Base-by-base conservation (phyloP, 75 land plant species). In the Cunninghamia lanceolata region DNA sequence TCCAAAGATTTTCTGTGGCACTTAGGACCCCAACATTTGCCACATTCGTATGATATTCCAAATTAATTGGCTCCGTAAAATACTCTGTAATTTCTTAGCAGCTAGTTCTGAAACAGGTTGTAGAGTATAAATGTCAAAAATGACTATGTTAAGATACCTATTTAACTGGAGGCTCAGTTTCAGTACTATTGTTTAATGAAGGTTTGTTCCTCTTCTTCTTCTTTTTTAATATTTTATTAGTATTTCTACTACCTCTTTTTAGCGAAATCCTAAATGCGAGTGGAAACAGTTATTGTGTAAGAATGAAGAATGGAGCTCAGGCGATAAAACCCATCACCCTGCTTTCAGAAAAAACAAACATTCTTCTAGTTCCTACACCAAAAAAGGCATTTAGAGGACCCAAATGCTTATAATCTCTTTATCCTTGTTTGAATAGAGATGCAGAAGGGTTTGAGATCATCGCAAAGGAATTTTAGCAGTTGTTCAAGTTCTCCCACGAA, bases 191-290 rank as follows among this genome's bases (percentile, higher is more conserved):
- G 83, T n/a, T 82, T 42, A 82, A 46, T 45, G 53, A 82, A 82
- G 83, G 9, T 53, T 82, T 82, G 35, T 82, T 53, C 42, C 83
- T 82, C 83, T 46, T 82, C 83, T 82, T 82, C 53, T 47, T 82
- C 83, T 47, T 82, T 25, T 82, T 53, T 53, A 82, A n/a, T n/a
- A n/a, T n/a, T n/a, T n/a, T n/a, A n/a, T 82, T 52, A 5, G 6
- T 76, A 3, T 25, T 19, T 17, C 68, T 19, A 25, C 68, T 59
- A 19, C 68, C 19, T 59, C 68, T 21, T 59, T 19, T n/a, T n/a
- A 2, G 21, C 68, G 7, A 59, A 15, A 59, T 59, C 19, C 68
- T 9, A 38, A 42, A 76, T 6, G 38, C 38, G 6, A 32, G 36
- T 36, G 79, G 17, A 76, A 76, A 32, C 38, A 42, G 79, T 42